Conservation (phyloP, 495 filamentous ascomycete species). For the Aspergillus saccharolyticus region DNA sequence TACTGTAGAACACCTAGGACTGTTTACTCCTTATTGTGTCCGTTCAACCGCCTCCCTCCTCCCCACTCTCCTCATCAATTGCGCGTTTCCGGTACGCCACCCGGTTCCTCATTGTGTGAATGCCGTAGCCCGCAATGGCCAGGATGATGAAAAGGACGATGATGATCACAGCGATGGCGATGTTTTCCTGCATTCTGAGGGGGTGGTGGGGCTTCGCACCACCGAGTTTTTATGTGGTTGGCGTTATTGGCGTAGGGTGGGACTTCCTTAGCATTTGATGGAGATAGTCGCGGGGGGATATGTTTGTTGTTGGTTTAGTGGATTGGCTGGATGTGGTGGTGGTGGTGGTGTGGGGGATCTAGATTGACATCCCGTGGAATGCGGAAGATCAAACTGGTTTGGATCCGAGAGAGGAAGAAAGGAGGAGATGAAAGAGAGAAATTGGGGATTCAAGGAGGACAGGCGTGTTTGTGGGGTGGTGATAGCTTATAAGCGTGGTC, state of each 20-base stretch:
- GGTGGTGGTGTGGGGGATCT: not conserved
- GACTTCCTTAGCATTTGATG: too few relatives aligned
- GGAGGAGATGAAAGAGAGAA: conserved; percentile 3
- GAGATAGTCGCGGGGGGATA: too few relatives aligned
- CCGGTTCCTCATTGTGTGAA: conserved; percentile 52
- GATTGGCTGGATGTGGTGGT: not conserved
- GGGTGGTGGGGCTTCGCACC: too few relatives aligned
- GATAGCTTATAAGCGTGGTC: too few relatives aligned
- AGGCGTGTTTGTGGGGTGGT: conserved; percentile 2
- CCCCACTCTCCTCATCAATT: conserved; percentile 41
- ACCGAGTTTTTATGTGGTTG: not conserved
- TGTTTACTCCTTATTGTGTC: too few relatives aligned
- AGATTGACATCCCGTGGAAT: not conserved
- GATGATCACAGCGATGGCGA: conserved; percentile 77
- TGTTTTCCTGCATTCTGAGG: conserved; percentile 63
- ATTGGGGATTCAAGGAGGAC: too few relatives aligned
- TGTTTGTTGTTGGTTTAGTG: not conserved
- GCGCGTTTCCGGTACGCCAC: conserved; percentile 32
- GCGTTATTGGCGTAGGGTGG: too few relatives aligned
- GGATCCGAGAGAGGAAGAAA: too few relatives aligned
- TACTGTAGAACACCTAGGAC: too few relatives aligned
- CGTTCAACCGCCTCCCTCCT: conserved; percentile 18
- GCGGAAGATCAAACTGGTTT: not conserved
- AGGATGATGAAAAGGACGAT: conserved; percentile 73
- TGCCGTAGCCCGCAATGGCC: conserved; percentile 62